Evolutionary conservation across 2,329 filamentous ascomycete genomes (phyloP).

Genomic region (Pyricularia sp.): DNA sequence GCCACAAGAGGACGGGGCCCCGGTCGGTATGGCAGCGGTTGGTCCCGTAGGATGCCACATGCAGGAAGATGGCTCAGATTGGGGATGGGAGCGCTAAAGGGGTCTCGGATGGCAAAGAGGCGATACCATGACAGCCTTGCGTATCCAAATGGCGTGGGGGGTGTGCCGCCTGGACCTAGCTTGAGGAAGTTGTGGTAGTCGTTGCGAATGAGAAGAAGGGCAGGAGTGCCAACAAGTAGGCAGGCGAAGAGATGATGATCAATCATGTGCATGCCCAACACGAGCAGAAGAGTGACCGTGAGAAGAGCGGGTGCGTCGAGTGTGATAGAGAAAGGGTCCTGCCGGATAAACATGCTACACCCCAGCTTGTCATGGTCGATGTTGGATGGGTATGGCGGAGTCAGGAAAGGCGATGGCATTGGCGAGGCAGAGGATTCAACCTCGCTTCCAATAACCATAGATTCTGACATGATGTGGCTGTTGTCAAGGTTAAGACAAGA

Average conservation of each 20-base stretch:
- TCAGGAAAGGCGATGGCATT: background rate
- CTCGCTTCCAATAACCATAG: background rate
- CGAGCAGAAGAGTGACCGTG: conserved; percentile 31
- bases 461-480: background rate
- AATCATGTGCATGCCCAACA: conserved; percentile 42
- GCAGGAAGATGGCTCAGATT: conserved; percentile 42
- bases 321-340: conserved; percentile 42
- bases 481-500: background rate
- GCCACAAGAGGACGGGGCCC: conserved; percentile 58
- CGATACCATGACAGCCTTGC: conserved; percentile 63
- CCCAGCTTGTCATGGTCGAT: conserved; percentile 13
- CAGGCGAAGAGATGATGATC: conserved; percentile 36
- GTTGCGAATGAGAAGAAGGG: conserved; percentile 46
- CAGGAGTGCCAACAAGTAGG: conserved; percentile 39
- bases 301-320: conserved; percentile 41
- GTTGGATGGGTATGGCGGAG: conserved; percentile 4
- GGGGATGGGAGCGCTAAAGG: conserved; percentile 49
- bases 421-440: background rate
- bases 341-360: conserved; percentile 34
- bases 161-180: conserved; percentile 73
- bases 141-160: conserved; percentile 64
- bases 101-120: conserved; percentile 61
- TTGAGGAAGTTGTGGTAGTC: conserved; percentile 70
- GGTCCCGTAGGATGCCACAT: conserved; percentile 45
- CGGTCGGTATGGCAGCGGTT: conserved; percentile 47